These are phyloP conservation scores for Phialophora chinensis DNA, from an alignment of 2,329 filamentous ascomycete species.

Conservation along the genomic window DNA sequence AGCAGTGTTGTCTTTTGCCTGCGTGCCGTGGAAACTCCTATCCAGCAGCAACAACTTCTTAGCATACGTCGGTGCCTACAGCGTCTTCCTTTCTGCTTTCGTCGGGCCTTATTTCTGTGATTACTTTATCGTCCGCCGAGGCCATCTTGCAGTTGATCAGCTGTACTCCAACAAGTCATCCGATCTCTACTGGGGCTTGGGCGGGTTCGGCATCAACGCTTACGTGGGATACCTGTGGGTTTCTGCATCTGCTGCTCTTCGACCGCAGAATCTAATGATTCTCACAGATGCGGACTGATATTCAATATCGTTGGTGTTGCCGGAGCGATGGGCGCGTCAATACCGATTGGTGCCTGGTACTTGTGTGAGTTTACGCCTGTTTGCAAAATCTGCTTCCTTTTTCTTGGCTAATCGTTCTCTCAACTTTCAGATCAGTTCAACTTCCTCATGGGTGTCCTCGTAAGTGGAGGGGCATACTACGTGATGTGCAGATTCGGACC, in stretches of 20 bases:
- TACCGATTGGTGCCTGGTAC: slow-evolving; percentile 20
- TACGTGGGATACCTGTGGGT: slow-evolving; percentile 64
- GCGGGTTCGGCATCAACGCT: slow-evolving; percentile 73
- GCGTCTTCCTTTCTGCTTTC: slow-evolving; percentile 90
- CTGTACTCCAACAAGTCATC: slow-evolving; percentile 66
- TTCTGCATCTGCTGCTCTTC: slow-evolving; percentile 11
- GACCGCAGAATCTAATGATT: slow-evolving; percentile 46
- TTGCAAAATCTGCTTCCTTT: background rate
- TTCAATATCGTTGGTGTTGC: slow-evolving; percentile 92
- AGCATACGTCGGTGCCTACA: slow-evolving; percentile 88
- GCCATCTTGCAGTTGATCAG: slow-evolving; percentile 77
- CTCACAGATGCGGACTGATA: slow-evolving; percentile 70
- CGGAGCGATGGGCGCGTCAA: slow-evolving; percentile 70
- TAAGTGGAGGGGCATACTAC: slow-evolving; percentile 72
- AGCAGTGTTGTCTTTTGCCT: slow-evolving; percentile 76
- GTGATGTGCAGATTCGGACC: slow-evolving; percentile 71
- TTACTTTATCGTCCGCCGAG: slow-evolving; percentile 83
- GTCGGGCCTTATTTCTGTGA: slow-evolving; percentile 87
- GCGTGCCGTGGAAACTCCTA: slow-evolving; percentile 82
- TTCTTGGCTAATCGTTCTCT: too few relatives aligned
- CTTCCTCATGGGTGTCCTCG: slow-evolving; percentile 82
- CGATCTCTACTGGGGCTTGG: slow-evolving; percentile 77
- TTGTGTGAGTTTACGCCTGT: slow-evolving; percentile 12
- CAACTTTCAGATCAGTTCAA: slow-evolving; percentile 69
- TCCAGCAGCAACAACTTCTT: slow-evolving; percentile 78